phyloP scores from a whole-genome alignment of 768 basidiomycete genomes.

The Boletellus sp. region DNA sequence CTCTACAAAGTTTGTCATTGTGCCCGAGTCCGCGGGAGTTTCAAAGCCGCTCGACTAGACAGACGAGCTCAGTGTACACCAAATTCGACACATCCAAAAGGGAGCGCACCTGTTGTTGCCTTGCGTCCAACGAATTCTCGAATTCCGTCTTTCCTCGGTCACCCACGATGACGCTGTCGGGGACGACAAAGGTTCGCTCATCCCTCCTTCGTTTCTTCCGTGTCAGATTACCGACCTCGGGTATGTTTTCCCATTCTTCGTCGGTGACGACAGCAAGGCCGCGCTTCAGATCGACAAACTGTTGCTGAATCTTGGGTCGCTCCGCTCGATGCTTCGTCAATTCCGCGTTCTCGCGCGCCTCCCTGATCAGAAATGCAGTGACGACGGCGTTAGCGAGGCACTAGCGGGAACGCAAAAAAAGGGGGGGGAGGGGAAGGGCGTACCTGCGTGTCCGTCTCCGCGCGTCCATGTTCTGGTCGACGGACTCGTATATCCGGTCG shows the following conservation, averaged over 20 bases:
- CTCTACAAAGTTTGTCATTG: conserved; percentile 90
- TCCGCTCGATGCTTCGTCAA: conserved; percentile 76
- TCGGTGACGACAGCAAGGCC: conserved; percentile 84
- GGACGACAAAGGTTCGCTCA: conserved; percentile 84
- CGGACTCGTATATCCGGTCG: conserved; percentile 90
- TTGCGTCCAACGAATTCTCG: conserved; percentile 70
- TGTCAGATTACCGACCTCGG: conserved; percentile 95
- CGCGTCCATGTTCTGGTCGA: conserved; percentile 88
- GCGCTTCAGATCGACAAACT: conserved; percentile 93
- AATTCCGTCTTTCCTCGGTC: conserved; percentile 72
- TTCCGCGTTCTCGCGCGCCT: conserved; percentile 72
- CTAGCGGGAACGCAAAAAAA: conserved; percentile 22
- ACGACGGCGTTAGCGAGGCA: neutral
- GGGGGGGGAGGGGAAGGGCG: too few species aligned
- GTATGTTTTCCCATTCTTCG: conserved; percentile 90
- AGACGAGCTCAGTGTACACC: conserved; percentile 2
- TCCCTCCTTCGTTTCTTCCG: conserved; percentile 85
- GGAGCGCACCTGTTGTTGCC: conserved; percentile 68
- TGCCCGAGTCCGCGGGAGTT: conserved; percentile 76
- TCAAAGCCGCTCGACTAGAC: conserved; percentile 57
- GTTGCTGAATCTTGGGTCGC: conserved; percentile 92
- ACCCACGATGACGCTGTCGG: conserved; percentile 89
- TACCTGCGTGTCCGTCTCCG: conserved; percentile 76
- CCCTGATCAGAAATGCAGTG: conserved; percentile 38
- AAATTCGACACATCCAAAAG: neutral